Evolutionary conservation across 2,329 filamentous ascomycete species (phyloP), one percentile per base, ranked within the genome.

Genomic region (Apiospora sp.): DNA sequence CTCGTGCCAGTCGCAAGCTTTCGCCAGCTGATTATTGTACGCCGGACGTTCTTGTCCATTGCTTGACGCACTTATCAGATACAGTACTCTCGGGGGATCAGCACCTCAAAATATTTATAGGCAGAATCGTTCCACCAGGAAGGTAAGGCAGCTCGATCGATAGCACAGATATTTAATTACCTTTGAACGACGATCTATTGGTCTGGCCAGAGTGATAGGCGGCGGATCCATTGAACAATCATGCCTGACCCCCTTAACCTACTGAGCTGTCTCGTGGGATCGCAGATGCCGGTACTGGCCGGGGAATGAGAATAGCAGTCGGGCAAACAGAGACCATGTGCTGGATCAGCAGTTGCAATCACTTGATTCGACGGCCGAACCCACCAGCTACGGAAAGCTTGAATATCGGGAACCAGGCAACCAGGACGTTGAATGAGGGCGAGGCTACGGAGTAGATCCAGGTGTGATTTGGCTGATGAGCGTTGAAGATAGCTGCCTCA

Each of bases 401-500:
- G 58, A 64, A n/a, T 41, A 64, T 64, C 58, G 30, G 58, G 30
- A 30, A 30, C 24, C 49, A 34, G n/a, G 12, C 13, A n/a, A 14
- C 49, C 49, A 54, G 30, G 54, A 61, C 19, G 58, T n/a, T 34
- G 34, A 64, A 64, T 22, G 58, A 64, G 58, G 58, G 58, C 19
- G 19, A 41, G 58, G 34, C 58, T 64, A 30, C 27, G 27, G 27
- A 30, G 27, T 30, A 49, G 43, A 58, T 41, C 37, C 37, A 41
- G 37, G 37, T 41, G 37, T 41, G 58, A 64, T 64, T 34, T 64
- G 34, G 58, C 58, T 34, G 58, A n/a, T 37, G 58, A 41, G 41
- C 30, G 58, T 41, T 64, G 58, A 64, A 64, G 58, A 64, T 64
- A 41, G 30, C 13, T 64, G 58, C 19, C 58, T 64, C 58, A 64